A percentile compares a stretch with the other conserved stretches of the same genome.
phyloP scores from a whole-genome alignment of 2,329 filamentous ascomycete species.

The Tetracladium maxilliforme region DNA sequence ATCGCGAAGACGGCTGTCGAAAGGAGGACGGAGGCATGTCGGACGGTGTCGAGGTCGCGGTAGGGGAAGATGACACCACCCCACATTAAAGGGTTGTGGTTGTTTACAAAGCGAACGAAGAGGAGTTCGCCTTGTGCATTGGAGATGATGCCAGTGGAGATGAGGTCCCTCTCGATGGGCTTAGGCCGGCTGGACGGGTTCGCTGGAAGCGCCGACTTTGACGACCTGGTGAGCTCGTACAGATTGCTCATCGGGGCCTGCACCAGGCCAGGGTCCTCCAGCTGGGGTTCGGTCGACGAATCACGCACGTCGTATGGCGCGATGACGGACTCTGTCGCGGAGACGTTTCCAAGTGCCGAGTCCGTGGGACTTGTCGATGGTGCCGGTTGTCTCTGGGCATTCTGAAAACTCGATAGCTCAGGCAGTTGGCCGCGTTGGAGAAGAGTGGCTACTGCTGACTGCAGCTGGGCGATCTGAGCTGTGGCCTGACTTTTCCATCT shows the following conservation, averaged over 20 bases:
- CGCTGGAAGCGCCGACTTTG: constrained; percentile 19
- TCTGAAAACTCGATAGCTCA: no score
- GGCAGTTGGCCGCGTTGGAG: no score
- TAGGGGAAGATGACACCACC: constrained; percentile 34
- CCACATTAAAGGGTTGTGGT: constrained; percentile 35
- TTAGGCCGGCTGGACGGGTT: constrained; percentile 15
- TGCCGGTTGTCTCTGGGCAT: no score
- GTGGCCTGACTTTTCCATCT: no score
- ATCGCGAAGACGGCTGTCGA: constrained; percentile 42
- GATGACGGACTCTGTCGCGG: no score
- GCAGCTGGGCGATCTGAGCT: no score
- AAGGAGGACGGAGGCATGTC: constrained; percentile 38
- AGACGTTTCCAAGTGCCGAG: no score
- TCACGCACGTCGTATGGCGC: no score
- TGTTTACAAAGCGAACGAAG: constrained; percentile 27
- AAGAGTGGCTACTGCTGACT: no score
- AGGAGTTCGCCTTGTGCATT: constrained; percentile 31
- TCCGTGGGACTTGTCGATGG: no score
- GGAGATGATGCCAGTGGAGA: constrained; percentile 28
- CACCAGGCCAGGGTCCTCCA: no score
- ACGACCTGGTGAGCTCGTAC: constrained; percentile 36
- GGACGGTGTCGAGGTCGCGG: constrained; percentile 29
- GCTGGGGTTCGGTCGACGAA: no score
- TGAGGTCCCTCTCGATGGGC: constrained; percentile 28
- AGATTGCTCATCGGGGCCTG: constrained; percentile 35